Evolutionary conservation across 495 filamentous ascomycete genomes (phyloP).

Genomic region (Neurospora sp.): DNA sequence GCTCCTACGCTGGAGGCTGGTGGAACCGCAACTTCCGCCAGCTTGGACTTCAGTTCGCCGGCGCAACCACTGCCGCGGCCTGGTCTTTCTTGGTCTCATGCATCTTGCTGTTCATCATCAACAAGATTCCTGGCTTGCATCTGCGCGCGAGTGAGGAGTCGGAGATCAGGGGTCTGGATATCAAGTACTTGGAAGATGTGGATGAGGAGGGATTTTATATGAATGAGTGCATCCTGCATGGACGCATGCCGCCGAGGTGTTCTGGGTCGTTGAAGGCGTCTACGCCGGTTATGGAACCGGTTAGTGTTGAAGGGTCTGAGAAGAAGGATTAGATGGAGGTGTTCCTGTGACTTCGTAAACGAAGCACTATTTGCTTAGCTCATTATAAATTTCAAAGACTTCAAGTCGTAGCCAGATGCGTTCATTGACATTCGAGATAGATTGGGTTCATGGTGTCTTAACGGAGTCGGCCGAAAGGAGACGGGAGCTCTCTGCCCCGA

Average conservation of each 20-base stretch:
- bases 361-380: neutral
- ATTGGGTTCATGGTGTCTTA: neutral
- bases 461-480: neutral
- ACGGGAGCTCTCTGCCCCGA: neutral
- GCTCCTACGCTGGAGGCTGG: slow-evolving; percentile 43
- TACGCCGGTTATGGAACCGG: neutral
- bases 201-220: slow-evolving; percentile 7
- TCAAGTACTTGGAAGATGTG: slow-evolving; percentile 32
- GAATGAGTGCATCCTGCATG: neutral
- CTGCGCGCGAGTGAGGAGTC: slow-evolving; percentile 64
- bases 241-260: neutral
- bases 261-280: neutral
- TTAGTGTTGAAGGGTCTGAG: neutral
- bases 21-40: slow-evolving; percentile 53
- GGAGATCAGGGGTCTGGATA: slow-evolving; percentile 70
- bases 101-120: slow-evolving; percentile 67
- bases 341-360: neutral
- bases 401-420: neutral
- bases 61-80: slow-evolving; percentile 59
- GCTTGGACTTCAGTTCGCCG: slow-evolving; percentile 67
- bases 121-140: slow-evolving; percentile 62
- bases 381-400: neutral
- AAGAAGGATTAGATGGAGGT: neutral
- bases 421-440: neutral
- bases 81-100: slow-evolving; percentile 74